Conservation (phyloP, 2,329 filamentous ascomycete species). For the Dactylellina sp. region DNA sequence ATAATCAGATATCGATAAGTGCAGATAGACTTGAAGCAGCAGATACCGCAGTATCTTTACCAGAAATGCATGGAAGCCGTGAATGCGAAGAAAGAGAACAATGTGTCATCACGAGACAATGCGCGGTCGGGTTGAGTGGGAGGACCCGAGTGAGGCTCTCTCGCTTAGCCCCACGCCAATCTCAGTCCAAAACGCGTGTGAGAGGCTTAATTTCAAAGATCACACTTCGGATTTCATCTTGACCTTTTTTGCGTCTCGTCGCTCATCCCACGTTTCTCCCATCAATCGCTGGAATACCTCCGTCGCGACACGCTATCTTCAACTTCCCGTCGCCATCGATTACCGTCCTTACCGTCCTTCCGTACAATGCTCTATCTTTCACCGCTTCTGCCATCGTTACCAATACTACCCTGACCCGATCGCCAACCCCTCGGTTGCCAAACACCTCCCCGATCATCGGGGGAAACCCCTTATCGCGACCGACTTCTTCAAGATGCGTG, state of each 20-base stretch:
- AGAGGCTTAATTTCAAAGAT: conserved; percentile 9
- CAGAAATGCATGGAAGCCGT: too few species aligned
- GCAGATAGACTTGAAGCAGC: too few species aligned
- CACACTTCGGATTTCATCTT: not conserved
- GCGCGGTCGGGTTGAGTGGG: not conserved
- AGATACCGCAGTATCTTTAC: too few species aligned
- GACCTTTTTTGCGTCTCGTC: not conserved
- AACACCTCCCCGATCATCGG: not conserved
- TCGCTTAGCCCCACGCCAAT: conserved; percentile 7
- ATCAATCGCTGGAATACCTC: not conserved
- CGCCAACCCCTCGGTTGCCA: not conserved
- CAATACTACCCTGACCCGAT: conserved; percentile 24
- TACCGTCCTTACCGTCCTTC: conserved; percentile 2
- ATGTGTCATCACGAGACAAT: too few species aligned
- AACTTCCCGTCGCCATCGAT: not conserved
- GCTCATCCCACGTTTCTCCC: not conserved
- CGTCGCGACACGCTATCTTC: conserved; percentile 10
- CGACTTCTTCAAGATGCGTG: conserved; percentile 52
- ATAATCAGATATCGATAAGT: too few species aligned
- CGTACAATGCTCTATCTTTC: conserved; percentile 13
- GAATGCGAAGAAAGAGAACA: too few species aligned
- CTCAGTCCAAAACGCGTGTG: not conserved
- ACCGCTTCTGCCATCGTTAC: not conserved
- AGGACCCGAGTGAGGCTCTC: not conserved
- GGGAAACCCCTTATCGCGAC: conserved; percentile 6